Evolutionary conservation across 352 stramenopile species (phyloP).

Genomic region (Globisporangium heterothallicum): DNA sequence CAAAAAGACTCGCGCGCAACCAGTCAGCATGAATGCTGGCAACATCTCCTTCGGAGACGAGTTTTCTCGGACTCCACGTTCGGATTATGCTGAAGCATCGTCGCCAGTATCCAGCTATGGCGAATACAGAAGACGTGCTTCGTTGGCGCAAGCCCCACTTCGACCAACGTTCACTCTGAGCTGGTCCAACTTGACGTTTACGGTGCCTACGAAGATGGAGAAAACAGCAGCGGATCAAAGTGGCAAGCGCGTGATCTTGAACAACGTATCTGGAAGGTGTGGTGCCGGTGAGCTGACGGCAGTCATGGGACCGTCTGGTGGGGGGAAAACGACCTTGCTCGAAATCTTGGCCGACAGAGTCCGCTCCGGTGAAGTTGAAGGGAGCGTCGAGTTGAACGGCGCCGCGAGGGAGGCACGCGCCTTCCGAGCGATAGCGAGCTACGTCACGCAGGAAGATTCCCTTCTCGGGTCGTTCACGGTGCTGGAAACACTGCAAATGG

Average conservation of each 20-base stretch:
- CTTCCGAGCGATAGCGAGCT: slow-evolving; percentile 49
- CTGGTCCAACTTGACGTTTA: neutral
- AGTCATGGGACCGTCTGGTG: slow-evolving; percentile 34
- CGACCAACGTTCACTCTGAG: neutral
- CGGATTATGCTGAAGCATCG: neutral
- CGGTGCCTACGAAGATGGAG: neutral
- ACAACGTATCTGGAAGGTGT: slow-evolving; percentile 31
- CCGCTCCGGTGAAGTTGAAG: slow-evolving; percentile 6
- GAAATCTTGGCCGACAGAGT: slow-evolving; percentile 50
- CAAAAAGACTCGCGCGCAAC: too few species aligned
- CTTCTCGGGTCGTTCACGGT: slow-evolving; percentile 68
- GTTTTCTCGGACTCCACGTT: neutral
- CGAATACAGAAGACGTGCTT: neutral
- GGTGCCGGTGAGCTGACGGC: slow-evolving; percentile 29
- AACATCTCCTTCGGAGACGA: too few species aligned
- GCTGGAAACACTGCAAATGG: slow-evolving; percentile 59
- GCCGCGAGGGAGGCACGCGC: slow-evolving; percentile 23
- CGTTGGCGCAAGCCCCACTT: neutral
- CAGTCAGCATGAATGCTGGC: too few species aligned
- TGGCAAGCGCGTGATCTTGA: slow-evolving; percentile 21
- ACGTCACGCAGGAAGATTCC: slow-evolving; percentile 55
- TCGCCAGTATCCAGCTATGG: neutral
- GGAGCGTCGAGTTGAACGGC: slow-evolving; percentile 38
- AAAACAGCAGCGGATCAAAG: neutral
- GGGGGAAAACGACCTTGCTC: slow-evolving; percentile 35